Evolutionary conservation across 176 grass and related monocot genomes (phyloP), one percentile per base, ranked within the genome.

Genomic region (Pontederia paniculata): DNA sequence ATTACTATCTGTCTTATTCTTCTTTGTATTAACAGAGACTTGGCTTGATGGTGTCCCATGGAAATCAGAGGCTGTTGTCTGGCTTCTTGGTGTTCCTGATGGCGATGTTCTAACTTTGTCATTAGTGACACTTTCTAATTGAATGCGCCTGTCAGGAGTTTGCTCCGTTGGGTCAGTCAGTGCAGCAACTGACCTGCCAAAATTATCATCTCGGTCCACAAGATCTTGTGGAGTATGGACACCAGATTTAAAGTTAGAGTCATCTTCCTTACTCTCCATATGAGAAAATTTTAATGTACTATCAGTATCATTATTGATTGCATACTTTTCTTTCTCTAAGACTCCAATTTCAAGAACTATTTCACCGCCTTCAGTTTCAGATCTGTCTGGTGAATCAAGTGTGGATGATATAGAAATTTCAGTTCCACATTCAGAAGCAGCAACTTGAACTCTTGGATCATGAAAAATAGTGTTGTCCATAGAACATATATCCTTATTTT

Each of bases 381-480:
- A 98, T 76, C 93, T 76, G 69, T 98, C 86, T 17, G 83, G 86
- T 48, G 93, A 98, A 69, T 98, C 93, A 14, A 98, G 86, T 23
- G 93, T 98, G 15, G 93, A 98, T 11, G 91, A 87, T 68, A 97
- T 90, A 61, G 91, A 97, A 56, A 97, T 90, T 68, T 97, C 91
- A 22, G 93, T 98, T 17, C 93, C 93, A 51, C 93, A 98, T 80
- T 91, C 93, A 74, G 93, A 98, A 56, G 77, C 74, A 67, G 93
- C 93, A 56, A 70, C 42, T 49, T 83, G 16, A 63, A 76, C 63
- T 60, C 73, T 89, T 62, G 68, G 48, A 70, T 63, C 73, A 57
- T 74, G 57, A 13, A 51, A 52, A 44, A 73, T 67, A 21, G 71
- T 44, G 57, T 44, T 81, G 21, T 84, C 77, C 25, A 16, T 56